A percentile compares a stretch with the other conserved stretches of the same genome.
These are phyloP conservation scores for Solanum acaule DNA, from an alignment of 257 asterid species.

Conservation along the genomic window DNA sequence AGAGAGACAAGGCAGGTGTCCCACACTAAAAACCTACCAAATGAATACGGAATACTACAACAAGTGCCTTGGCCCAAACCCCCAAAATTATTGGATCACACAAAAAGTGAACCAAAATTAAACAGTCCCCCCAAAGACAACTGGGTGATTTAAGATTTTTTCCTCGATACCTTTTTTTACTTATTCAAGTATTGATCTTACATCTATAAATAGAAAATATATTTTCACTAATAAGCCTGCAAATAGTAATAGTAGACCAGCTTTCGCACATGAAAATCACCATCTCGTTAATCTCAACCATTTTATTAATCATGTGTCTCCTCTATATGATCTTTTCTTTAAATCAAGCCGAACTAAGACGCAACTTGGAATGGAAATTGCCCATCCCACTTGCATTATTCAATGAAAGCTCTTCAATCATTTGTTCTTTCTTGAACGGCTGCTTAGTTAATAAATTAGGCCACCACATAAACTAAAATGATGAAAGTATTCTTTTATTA, in stretches of 20 bases:
- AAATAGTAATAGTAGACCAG: too few species aligned
- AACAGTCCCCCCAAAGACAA: not conserved
- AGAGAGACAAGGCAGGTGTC: not conserved
- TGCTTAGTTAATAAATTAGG: not conserved
- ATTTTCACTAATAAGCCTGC: not conserved
- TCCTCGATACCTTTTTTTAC: not conserved
- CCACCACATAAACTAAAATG: not conserved
- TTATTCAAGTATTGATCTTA: not conserved
- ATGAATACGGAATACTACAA: not conserved
- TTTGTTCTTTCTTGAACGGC: not conserved
- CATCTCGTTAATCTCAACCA: accelerated
- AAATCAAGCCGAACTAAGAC: accelerated
- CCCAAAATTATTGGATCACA: not conserved
- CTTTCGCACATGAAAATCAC: too few species aligned
- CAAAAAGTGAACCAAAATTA: not conserved
- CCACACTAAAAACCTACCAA: not conserved
- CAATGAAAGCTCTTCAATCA: not conserved
- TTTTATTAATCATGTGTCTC: not conserved
- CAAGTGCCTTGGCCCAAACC: not conserved
- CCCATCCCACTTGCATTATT: not conserved
- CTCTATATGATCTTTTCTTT: too few species aligned
- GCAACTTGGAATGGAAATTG: not conserved
- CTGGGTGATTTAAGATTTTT: not conserved
- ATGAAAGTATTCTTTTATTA: not conserved
- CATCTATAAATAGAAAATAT: not conserved